A percentile compares a stretch with the other conserved stretches of the same genome.
These are phyloP conservation scores for Suillus spraguei DNA, from an alignment of 768 basidiomycete species.

Conservation along the genomic window DNA sequence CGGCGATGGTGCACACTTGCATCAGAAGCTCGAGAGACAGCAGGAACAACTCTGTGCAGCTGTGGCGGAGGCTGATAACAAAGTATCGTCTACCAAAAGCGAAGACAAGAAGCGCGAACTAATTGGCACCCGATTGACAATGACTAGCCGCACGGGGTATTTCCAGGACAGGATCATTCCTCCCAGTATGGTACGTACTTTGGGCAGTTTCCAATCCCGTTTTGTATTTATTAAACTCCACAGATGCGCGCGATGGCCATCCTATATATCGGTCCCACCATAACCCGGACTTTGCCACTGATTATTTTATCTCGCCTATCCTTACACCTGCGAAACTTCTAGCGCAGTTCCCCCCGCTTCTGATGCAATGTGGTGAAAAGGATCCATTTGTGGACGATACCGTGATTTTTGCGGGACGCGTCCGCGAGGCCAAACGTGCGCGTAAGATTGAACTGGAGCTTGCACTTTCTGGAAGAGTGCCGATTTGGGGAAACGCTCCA, in stretches of 20 bases:
- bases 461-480: constrained; percentile 59
- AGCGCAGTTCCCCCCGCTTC: constrained; percentile 90
- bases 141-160: constrained; percentile 93
- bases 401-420: constrained; percentile 91
- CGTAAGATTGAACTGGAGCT: constrained; percentile 75
- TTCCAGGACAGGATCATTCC: constrained; percentile 94
- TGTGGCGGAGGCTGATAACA: constrained; percentile 50
- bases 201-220: background rate
- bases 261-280: constrained; percentile 93
- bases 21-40: constrained; percentile 45
- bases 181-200: constrained; percentile 85
- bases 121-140: constrained; percentile 87
- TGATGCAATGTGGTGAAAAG: constrained; percentile 96
- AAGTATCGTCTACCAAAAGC: constrained; percentile 39
- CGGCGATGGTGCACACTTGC: constrained; percentile 20
- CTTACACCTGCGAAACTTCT: constrained; percentile 82
- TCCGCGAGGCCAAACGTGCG: constrained; percentile 92
- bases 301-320: constrained; percentile 96
- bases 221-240: constrained; percentile 9
- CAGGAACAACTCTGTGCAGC: constrained; percentile 56
- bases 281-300: constrained; percentile 91
- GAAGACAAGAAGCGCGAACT: constrained; percentile 49
- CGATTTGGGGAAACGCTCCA: constrained; percentile 63
- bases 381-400: constrained; percentile 97
- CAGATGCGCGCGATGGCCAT: constrained; percentile 99